phyloP scores from a whole-genome alignment of 2,329 filamentous ascomycete species.

The Hypoxylon sp. region DNA sequence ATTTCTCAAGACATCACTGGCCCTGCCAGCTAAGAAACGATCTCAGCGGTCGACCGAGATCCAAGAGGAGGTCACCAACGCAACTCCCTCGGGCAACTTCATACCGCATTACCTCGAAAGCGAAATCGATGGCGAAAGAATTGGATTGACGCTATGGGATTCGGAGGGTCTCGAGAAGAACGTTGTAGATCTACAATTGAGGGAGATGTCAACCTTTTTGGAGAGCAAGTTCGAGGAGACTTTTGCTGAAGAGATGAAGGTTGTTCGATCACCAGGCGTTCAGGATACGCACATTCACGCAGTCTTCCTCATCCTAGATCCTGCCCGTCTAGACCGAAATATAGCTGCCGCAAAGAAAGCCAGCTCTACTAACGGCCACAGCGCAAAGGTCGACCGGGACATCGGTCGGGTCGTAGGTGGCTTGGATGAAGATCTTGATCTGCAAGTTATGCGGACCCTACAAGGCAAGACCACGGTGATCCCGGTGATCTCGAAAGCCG shows the following conservation, averaged over 20 bases:
- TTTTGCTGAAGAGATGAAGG: slow-evolving; percentile 97
- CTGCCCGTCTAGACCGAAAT: slow-evolving; percentile 84
- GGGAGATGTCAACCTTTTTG: slow-evolving; percentile 90
- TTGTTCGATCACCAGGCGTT: slow-evolving; percentile 89
- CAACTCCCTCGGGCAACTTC: slow-evolving; percentile 75
- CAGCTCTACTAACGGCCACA: slow-evolving; percentile 61
- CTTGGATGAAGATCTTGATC: slow-evolving; percentile 88
- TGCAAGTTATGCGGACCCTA: slow-evolving; percentile 88
- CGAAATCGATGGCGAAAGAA: slow-evolving; percentile 90
- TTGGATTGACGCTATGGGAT: slow-evolving; percentile 96
- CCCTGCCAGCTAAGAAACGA: slow-evolving; percentile 84
- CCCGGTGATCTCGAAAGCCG: slow-evolving; percentile 94
- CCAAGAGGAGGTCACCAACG: slow-evolving; percentile 69
- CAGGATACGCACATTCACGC: slow-evolving; percentile 98
- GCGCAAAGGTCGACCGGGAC: slow-evolving; percentile 63
- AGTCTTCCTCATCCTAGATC: slow-evolving; percentile 92
- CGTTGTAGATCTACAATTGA: slow-evolving; percentile 91
- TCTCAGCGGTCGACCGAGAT: slow-evolving; percentile 61
- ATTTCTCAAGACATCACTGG: slow-evolving; percentile 89
- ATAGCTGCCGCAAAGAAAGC: slow-evolving; percentile 73
- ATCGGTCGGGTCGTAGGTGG: slow-evolving; percentile 69
- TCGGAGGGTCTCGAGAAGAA: slow-evolving; percentile 95
- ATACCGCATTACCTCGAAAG: slow-evolving; percentile 92
- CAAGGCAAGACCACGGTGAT: slow-evolving; percentile 96
- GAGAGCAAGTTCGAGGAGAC: slow-evolving; percentile 99